Conservation (phyloP, 371 early-diverging fungal species). For the Conidiobolus incongruus region DNA sequence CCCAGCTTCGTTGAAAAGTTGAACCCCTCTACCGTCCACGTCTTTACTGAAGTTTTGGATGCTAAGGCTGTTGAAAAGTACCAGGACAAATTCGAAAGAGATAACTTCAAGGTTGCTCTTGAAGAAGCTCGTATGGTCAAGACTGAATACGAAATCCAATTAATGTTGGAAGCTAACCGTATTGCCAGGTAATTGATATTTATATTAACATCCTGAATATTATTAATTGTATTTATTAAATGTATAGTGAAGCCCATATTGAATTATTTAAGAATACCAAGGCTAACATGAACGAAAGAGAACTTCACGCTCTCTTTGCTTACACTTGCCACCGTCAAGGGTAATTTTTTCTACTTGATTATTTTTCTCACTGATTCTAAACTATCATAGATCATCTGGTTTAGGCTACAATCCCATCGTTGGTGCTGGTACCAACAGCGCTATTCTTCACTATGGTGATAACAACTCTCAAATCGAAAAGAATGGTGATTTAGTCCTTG, state of each 20-base stretch:
- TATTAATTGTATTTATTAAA: too few relatives aligned
- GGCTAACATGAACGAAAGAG: conserved; percentile 22
- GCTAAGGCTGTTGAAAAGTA: background rate
- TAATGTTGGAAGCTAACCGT: conserved; percentile 14
- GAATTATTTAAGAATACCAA: conserved; percentile 16
- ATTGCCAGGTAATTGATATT: conserved; percentile 6
- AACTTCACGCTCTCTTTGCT: conserved; percentile 26
- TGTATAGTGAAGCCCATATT: conserved; percentile 21
- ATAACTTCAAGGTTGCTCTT: conserved; percentile 9
- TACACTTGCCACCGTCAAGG: conserved; percentile 23
- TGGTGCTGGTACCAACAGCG: conserved; percentile 25
- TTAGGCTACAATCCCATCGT: conserved; percentile 28
- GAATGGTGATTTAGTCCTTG: conserved; percentile 38
- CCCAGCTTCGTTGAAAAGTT: conserved; percentile 8
- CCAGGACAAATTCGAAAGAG: background rate
- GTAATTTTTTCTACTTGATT: conserved; percentile 6
- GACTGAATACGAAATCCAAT: conserved; percentile 20
- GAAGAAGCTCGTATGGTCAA: conserved; percentile 24
- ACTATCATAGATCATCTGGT: background rate
- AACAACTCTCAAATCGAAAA: conserved; percentile 18
- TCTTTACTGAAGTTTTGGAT: background rate
- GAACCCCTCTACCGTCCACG: background rate
- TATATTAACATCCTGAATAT: conserved; percentile 8
- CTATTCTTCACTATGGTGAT: conserved; percentile 27
- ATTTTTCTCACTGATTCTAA: background rate